A percentile compares a stretch with the other conserved stretches of the same genome.
phyloP scores from a whole-genome alignment of 768 basidiomycete genomes.

The Paxillus rubicundulus region DNA sequence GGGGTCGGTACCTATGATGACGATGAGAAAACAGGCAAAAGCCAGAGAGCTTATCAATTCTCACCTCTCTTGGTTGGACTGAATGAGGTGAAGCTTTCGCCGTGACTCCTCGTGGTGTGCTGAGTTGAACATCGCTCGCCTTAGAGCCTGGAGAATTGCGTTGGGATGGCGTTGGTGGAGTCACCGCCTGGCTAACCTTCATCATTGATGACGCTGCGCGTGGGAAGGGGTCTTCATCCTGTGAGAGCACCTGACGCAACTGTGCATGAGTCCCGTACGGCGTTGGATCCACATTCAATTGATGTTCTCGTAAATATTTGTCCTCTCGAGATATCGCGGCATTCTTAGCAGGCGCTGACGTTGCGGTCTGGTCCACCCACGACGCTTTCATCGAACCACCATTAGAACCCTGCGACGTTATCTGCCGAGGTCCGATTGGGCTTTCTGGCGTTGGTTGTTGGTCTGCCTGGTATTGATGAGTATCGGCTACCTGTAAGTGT shows the following conservation, averaged over 20 bases:
- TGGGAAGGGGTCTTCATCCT: conserved; percentile 24
- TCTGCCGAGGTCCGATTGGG: conserved; percentile 12
- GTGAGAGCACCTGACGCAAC: conserved; percentile 33
- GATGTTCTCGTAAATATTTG: conserved; percentile 26
- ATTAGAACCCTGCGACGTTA: conserved; percentile 11
- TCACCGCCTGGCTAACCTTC: conserved; percentile 23
- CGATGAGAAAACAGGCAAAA: conserved; percentile 9
- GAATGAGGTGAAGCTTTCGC: conserved; percentile 22
- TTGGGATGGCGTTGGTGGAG: conserved; percentile 21
- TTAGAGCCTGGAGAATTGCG: conserved; percentile 22
- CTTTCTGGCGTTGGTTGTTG: conserved; percentile 9
- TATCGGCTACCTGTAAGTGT: conserved; percentile 3
- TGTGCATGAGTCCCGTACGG: conserved; percentile 19
- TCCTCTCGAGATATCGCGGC: conserved; percentile 25
- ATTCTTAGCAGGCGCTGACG: conserved; percentile 19
- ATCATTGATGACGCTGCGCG: conserved; percentile 27
- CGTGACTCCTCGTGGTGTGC: conserved; percentile 23
- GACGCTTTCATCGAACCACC: conserved; percentile 26
- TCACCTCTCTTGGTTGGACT: conserved; percentile 26
- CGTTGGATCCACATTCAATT: conserved; percentile 14
- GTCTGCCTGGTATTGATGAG: conserved; percentile 13
- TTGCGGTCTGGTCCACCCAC: conserved; percentile 32
- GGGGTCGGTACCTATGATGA: conserved; percentile 18
- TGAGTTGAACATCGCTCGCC: conserved; percentile 14
- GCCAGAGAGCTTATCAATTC: not conserved